Conservation (phyloP, 1,284 basidiomycete species). For the Salmacisia buchloeana region DNA sequence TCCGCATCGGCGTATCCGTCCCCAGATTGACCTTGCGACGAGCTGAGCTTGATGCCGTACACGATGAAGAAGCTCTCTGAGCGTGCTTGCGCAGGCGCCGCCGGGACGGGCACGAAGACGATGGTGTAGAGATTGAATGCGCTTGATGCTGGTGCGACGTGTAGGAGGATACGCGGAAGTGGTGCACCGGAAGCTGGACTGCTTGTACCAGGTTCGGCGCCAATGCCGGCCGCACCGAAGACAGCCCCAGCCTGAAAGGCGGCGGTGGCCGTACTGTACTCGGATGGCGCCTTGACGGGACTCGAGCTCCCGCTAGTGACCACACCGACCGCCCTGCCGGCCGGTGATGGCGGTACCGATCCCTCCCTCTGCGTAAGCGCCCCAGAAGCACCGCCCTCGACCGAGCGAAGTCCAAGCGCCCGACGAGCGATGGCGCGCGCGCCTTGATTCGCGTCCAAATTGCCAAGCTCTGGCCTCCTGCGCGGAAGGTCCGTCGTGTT, state of each 20-base stretch:
- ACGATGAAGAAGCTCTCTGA: constrained; percentile 36
- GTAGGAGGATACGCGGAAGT: background rate
- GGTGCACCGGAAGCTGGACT: background rate
- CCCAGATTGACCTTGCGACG: constrained; percentile 13
- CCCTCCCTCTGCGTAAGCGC: background rate
- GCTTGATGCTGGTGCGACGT: background rate
- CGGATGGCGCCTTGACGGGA: background rate
- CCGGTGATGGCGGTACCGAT: background rate
- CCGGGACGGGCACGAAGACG: constrained; percentile 37
- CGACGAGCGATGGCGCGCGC: constrained; percentile 1
- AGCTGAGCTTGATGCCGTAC: constrained; percentile 39
- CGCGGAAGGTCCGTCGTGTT: constrained; percentile 38
- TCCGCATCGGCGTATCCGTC: no score
- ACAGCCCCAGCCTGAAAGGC: constrained; percentile 1
- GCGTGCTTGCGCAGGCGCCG: constrained; percentile 13
- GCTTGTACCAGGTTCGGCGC: background rate
- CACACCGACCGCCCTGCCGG: background rate
- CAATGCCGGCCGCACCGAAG: background rate
- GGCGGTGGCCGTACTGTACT: constrained; percentile 5
- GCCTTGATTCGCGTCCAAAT: background rate
- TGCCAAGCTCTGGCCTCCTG: background rate
- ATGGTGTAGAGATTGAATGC: constrained; percentile 29
- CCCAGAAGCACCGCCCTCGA: background rate
- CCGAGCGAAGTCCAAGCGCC: background rate
- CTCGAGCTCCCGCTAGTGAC: no score